These are phyloP conservation scores for Tulasnella sp. DNA, from an alignment of 768 basidiomycete genomes.

Conservation along the genomic window DNA sequence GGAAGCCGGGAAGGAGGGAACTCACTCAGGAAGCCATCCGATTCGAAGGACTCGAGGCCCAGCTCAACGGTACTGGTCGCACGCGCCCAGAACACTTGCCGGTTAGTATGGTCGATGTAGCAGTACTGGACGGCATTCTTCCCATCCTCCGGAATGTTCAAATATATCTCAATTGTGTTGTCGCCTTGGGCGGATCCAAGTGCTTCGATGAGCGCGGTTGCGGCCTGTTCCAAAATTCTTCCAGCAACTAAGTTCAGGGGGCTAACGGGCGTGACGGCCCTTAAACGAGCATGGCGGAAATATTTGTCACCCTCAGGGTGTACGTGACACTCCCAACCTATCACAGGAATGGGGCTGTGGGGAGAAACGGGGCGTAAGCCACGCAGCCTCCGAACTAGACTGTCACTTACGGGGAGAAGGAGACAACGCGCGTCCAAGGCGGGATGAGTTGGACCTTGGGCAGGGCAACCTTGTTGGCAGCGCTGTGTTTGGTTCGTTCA, in stretches of 20 bases:
- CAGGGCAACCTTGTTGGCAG: background rate
- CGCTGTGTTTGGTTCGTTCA: background rate
- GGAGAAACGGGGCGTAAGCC: background rate
- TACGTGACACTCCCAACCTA: background rate
- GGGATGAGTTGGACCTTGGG: background rate
- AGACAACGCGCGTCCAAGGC: background rate
- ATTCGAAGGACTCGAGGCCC: background rate
- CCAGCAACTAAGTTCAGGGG: background rate
- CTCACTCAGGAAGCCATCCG: conserved; percentile 9
- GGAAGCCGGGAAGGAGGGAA: background rate
- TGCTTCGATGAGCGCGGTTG: background rate
- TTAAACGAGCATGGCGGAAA: background rate
- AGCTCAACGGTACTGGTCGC: background rate
- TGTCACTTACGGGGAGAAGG: background rate
- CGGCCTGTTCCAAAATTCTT: background rate
- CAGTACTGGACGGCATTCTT: conserved; percentile 19
- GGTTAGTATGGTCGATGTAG: conserved; percentile 4
- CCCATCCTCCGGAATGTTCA: background rate
- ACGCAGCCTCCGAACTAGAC: background rate
- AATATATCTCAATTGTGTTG: background rate
- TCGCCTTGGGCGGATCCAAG: background rate
- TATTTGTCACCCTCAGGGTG: conserved; percentile 15
- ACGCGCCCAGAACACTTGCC: conserved; percentile 27
- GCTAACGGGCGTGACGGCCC: background rate
- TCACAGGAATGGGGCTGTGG: background rate